phyloP scores from a whole-genome alignment of 164 flowering plant genomes.

The Tetracentron sinense region DNA sequence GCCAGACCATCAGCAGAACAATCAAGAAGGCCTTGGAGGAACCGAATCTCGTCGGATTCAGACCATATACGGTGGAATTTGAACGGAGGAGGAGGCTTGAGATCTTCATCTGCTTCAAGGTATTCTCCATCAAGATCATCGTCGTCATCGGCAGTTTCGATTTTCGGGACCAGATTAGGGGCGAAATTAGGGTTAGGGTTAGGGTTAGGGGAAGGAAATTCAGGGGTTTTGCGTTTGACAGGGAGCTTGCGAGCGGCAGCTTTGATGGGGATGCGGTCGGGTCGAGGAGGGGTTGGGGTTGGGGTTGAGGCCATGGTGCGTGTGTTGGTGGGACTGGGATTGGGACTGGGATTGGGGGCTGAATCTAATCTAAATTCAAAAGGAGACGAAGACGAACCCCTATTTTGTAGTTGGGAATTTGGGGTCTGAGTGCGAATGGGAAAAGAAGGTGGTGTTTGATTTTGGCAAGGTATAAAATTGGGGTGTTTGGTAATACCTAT shows the following conservation, averaged over 20 bases:
- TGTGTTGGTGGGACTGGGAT: slow-evolving; percentile 1
- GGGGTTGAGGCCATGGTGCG: slow-evolving; percentile 37
- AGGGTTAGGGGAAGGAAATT: slow-evolving; percentile 5
- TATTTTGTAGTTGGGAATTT: too few relatives aligned
- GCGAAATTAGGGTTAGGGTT: slow-evolving; percentile 13
- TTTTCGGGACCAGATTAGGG: slow-evolving; percentile 9
- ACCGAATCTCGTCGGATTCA: slow-evolving; percentile 57
- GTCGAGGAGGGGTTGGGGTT: slow-evolving; percentile 8
- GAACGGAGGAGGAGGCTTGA: slow-evolving; percentile 42
- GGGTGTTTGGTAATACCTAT: too few relatives aligned
- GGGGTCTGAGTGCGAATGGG: too few relatives aligned
- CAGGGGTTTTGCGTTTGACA: slow-evolving; percentile 53
- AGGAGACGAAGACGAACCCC: background rate
- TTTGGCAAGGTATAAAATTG: too few relatives aligned
- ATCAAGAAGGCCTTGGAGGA: slow-evolving; percentile 59
- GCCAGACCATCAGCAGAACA: slow-evolving; percentile 27
- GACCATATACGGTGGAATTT: slow-evolving; percentile 72
- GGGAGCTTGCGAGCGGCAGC: slow-evolving; percentile 56
- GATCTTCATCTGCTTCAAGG: slow-evolving; percentile 6
- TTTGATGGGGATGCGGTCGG: slow-evolving; percentile 24
- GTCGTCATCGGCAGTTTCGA: slow-evolving; percentile 7
- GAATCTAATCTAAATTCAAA: too few relatives aligned
- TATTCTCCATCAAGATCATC: slow-evolving; percentile 4
- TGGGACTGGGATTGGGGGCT: too few relatives aligned
- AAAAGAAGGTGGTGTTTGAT: too few relatives aligned